Evolutionary conservation across 345 rosid species (phyloP).

Genomic region (Eutrema yunnanense): DNA sequence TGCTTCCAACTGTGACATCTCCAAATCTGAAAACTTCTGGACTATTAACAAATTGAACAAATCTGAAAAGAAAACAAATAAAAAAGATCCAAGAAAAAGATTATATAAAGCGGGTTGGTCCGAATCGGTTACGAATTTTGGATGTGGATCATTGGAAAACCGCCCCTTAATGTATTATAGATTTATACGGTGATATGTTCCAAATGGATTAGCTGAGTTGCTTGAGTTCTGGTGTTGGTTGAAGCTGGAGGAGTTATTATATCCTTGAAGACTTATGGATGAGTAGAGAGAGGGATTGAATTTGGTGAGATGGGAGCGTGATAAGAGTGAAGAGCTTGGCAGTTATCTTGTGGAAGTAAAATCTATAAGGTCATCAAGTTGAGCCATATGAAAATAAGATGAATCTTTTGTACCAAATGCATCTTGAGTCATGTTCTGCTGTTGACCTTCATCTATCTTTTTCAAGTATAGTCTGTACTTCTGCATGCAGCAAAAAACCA

Average conservation of each 20-base stretch:
- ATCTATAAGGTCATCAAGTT: conserved; percentile 55
- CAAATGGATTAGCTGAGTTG: conserved; percentile 37
- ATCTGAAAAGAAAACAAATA: conserved; percentile 36
- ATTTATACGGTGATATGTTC: conserved; percentile 36
- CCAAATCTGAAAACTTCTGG: conserved; percentile 84
- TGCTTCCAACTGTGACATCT: conserved; percentile 94
- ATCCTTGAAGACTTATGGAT: conserved; percentile 45
- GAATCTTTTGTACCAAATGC: conserved; percentile 54
- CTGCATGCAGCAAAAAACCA: conserved; percentile 47
- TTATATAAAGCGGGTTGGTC: neutral
- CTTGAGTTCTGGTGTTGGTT: conserved; percentile 42
- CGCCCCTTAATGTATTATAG: too few species aligned
- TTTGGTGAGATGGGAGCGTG: conserved; percentile 51
- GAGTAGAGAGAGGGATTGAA: conserved; percentile 43
- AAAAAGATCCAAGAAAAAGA: neutral
- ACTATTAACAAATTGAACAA: conserved; percentile 82
- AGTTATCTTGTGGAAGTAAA: conserved; percentile 50
- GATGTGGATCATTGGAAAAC: too few species aligned
- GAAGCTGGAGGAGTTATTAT: conserved; percentile 45
- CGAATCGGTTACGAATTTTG: too few species aligned
- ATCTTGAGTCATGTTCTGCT: conserved; percentile 45
- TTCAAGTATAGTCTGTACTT: conserved; percentile 84
- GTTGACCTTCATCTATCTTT: conserved; percentile 51
- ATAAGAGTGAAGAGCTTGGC: conserved; percentile 42
- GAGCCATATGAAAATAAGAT: conserved; percentile 42